These are phyloP conservation scores for Apiotrichum gamsii DNA, from an alignment of 1,284 basidiomycete species.

Conservation along the genomic window DNA sequence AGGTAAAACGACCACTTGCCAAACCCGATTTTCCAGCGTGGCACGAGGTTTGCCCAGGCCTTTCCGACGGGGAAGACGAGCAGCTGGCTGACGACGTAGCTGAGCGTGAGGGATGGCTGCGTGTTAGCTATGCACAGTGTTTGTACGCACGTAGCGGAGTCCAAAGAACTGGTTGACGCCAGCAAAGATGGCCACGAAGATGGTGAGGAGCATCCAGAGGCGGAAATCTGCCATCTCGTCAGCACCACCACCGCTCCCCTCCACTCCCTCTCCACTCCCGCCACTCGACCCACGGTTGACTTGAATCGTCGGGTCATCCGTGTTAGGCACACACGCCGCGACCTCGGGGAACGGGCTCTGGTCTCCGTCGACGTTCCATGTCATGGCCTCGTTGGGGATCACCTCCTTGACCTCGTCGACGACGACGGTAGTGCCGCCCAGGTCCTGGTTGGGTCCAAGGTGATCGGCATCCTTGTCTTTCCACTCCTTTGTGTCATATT, in stretches of 20 bases:
- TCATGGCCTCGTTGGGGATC: conserved; percentile 22
- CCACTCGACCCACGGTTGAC: too few species aligned
- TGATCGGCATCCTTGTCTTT: too few species aligned
- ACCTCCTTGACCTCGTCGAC: conserved; percentile 11
- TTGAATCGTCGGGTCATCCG: conserved; percentile 21
- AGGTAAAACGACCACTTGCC: conserved; percentile 18
- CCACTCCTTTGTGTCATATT: too few species aligned
- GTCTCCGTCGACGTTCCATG: conserved; percentile 22
- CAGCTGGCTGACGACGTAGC: conserved; percentile 28
- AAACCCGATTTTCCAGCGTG: conserved; percentile 5
- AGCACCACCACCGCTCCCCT: too few species aligned
- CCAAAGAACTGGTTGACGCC: conserved; percentile 57
- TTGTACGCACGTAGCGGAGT: conserved; percentile 9
- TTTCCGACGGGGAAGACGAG: conserved; percentile 22
- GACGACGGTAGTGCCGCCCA: too few species aligned
- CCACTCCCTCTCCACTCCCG: too few species aligned
- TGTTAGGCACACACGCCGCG: conserved; percentile 27
- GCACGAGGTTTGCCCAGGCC: conserved; percentile 8
- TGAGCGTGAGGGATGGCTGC: neutral
- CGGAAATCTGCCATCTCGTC: neutral
- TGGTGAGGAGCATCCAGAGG: conserved; percentile 29
- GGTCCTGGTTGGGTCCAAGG: too few species aligned
- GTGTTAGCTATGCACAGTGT: neutral
- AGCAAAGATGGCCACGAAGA: conserved; percentile 55
- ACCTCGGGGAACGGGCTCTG: conserved; percentile 30